phyloP scores from a whole-genome alignment of 768 basidiomycete species.

The Termitomyces sp. region DNA sequence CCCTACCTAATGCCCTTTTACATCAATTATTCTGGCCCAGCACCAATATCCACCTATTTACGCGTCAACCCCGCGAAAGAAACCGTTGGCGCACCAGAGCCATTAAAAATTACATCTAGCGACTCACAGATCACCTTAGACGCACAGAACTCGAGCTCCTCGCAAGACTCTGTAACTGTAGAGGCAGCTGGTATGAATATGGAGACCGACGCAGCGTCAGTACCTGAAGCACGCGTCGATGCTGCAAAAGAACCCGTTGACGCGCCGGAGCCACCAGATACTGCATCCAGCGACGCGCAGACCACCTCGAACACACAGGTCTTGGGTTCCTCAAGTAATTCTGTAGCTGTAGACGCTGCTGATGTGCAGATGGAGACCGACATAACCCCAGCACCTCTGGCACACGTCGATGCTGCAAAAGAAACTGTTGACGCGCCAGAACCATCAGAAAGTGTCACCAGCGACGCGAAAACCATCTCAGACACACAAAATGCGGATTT shows the following conservation, averaged over 20 bases:
- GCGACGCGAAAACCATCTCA: neutral
- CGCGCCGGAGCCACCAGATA: conserved; percentile 15
- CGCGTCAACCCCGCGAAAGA: conserved; percentile 43
- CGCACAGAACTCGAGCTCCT: neutral
- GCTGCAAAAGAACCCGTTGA: conserved; percentile 29
- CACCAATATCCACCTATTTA: conserved; percentile 74
- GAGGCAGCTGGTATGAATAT: neutral
- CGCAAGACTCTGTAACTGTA: neutral
- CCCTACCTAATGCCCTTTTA: conserved; percentile 86
- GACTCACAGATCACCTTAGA: conserved; percentile 7
- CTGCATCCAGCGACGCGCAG: conserved; percentile 3
- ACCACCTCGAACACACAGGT: neutral
- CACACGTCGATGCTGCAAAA: no score
- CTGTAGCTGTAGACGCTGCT: neutral
- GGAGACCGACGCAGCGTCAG: neutral
- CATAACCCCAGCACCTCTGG: no score
- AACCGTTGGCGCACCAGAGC: conserved; percentile 22
- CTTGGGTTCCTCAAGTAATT: neutral
- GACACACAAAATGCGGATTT: neutral
- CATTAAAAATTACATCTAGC: neutral
- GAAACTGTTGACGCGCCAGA: no score
- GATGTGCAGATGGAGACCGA: neutral
- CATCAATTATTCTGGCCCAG: conserved; percentile 65
- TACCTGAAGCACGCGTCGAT: conserved; percentile 49
- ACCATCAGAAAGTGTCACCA: neutral